Percentiles rank a stretch among this genome's conserved stretches.
These are phyloP conservation scores for Zanthoxylum bungeanum DNA, from an alignment of 345 rosid species.

Conservation along the genomic window DNA sequence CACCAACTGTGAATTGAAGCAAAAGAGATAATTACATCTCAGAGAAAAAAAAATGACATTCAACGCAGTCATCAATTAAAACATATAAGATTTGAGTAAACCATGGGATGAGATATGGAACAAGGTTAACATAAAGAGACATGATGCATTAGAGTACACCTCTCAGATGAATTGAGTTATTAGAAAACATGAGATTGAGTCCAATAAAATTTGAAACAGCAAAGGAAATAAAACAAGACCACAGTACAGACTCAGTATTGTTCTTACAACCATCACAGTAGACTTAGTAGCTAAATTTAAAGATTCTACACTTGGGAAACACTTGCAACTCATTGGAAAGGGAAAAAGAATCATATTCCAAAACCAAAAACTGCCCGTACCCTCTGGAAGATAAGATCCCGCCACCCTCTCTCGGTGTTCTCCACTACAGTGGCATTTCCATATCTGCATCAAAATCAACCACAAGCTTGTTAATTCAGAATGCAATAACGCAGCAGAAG, in stretches of 20 bases:
- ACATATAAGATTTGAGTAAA: not conserved
- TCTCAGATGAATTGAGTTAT: not conserved
- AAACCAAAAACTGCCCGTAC: conserved; percentile 91
- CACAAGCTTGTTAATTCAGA: not conserved
- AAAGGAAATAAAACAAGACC: conserved; percentile 8
- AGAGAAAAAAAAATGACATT: not conserved
- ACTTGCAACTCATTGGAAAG: not conserved
- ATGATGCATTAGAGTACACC: not conserved
- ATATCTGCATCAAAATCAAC: conserved; percentile 53
- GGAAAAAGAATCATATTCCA: conserved; percentile 45
- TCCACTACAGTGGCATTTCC: conserved; percentile 94
- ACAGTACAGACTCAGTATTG: not conserved
- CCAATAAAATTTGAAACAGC: not conserved
- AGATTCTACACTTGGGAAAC: conserved; percentile 7
- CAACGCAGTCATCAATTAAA: not conserved
- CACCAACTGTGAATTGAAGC: not conserved
- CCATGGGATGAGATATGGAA: not conserved
- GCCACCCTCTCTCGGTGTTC: conserved; percentile 97
- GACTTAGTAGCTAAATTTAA: not conserved
- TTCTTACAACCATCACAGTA: not conserved
- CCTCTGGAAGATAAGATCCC: conserved; percentile 81
- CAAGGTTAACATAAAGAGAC: not conserved
- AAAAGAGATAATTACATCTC: not conserved
- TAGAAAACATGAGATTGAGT: not conserved
- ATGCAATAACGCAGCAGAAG: not conserved